phyloP scores from a whole-genome alignment of 306 rosid species.

The Corylus avellana region DNA sequence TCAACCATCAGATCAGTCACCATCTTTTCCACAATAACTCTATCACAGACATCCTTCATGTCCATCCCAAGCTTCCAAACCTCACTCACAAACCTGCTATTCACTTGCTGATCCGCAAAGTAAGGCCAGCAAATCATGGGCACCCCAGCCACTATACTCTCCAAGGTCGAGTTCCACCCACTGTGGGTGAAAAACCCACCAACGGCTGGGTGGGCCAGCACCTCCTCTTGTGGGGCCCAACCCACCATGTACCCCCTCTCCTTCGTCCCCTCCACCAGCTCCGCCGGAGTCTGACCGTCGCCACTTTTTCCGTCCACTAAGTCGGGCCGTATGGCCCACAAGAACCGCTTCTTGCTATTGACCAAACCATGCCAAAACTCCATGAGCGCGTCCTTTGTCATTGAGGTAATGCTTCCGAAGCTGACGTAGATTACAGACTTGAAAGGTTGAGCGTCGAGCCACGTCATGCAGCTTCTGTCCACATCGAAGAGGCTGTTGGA shows the following conservation, averaged over 20 bases:
- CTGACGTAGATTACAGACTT: conserved; percentile 46
- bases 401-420: conserved; percentile 39
- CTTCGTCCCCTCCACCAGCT: conserved; percentile 16
- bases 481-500: conserved; percentile 19
- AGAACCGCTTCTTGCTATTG: conserved; percentile 32
- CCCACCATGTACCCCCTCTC: conserved; percentile 26
- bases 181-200: conserved; percentile 37
- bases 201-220: conserved; percentile 30
- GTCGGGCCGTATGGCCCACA: conserved; percentile 41
- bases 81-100: conserved; percentile 31
- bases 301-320: background rate
- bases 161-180: conserved; percentile 12
- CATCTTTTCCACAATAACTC: conserved; percentile 22
- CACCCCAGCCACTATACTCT: background rate
- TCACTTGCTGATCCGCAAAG: conserved; percentile 30
- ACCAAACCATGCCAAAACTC: conserved; percentile 49
- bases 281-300: background rate
- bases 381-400: background rate
- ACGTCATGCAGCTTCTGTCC: conserved; percentile 37
- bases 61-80: conserved; percentile 43
- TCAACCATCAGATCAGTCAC: conserved; percentile 30
- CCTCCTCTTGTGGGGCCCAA: conserved; percentile 47
- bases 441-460: conserved; percentile 19
- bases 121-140: conserved; percentile 38
- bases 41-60: conserved; percentile 37